phyloP scores from a whole-genome alignment of 2,329 filamentous ascomycete genomes.

The Colletotrichum viniferum region DNA sequence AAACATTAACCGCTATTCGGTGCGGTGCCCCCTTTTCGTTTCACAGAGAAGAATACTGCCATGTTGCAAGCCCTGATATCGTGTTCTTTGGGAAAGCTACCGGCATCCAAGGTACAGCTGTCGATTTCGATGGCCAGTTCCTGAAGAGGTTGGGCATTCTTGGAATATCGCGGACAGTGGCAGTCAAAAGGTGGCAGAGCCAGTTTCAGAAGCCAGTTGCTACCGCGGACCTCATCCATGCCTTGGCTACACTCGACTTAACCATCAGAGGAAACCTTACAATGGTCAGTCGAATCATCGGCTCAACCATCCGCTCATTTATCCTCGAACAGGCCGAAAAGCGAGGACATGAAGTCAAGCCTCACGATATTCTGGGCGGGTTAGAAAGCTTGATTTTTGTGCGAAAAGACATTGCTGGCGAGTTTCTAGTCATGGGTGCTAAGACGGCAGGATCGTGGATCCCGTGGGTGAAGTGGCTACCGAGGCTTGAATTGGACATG shows the following conservation, averaged over 20 bases:
- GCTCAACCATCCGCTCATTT: neutral
- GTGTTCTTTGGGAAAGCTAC: slow-evolving; percentile 28
- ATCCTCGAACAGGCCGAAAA: neutral
- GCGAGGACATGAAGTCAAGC: neutral
- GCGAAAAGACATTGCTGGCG: slow-evolving; percentile 12
- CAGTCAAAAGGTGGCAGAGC: slow-evolving; percentile 9
- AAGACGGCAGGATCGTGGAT: slow-evolving; percentile 11
- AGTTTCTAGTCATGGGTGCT: slow-evolving; percentile 10
- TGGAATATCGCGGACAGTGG: neutral
- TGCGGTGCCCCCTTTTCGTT: slow-evolving; percentile 32
- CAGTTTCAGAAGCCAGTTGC: slow-evolving; percentile 1
- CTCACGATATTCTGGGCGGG: neutral
- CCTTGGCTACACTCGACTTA: neutral
- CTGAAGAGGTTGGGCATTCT: neutral
- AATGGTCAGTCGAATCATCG: slow-evolving; percentile 10
- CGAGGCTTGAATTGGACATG: slow-evolving; percentile 18
- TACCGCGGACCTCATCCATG: slow-evolving; percentile 6
- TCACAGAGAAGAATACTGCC: slow-evolving; percentile 26
- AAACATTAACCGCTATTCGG: slow-evolving; percentile 27
- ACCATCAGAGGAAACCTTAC: neutral
- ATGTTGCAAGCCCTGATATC: slow-evolving; percentile 20
- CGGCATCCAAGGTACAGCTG: neutral
- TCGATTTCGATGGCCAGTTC: slow-evolving; percentile 1
- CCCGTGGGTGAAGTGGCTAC: slow-evolving; percentile 20
- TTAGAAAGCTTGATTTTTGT: slow-evolving; percentile 15